phyloP scores from a whole-genome alignment of 2,329 filamentous ascomycete genomes.

The Curvularia hawaiiensis region DNA sequence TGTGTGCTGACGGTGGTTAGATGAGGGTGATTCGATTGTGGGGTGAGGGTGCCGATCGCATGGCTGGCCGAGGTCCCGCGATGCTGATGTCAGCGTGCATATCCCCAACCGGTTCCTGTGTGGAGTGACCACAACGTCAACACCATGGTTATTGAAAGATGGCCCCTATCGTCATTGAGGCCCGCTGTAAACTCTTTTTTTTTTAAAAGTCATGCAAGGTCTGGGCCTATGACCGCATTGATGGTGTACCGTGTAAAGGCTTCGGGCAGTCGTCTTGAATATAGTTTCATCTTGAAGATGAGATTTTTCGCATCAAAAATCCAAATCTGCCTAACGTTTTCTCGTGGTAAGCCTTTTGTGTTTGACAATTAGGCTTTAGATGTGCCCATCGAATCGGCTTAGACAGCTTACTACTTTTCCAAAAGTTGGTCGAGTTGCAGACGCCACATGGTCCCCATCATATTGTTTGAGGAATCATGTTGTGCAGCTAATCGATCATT shows the following conservation, averaged over 20 bases:
- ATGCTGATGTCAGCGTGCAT: constrained; percentile 18
- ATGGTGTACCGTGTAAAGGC: not conserved
- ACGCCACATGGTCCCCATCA: not conserved
- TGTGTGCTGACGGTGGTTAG: constrained; percentile 17
- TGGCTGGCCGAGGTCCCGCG: constrained; percentile 16
- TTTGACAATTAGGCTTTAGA: too few relatives aligned
- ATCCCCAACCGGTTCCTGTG: constrained; percentile 3
- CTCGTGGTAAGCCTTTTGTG: not conserved
- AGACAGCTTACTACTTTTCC: too few relatives aligned
- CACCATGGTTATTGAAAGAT: constrained; percentile 2
- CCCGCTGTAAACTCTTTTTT: not conserved
- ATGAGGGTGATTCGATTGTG: constrained; percentile 25
- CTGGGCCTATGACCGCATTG: constrained; percentile 6
- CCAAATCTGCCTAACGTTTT: not conserved
- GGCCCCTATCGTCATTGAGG: constrained; percentile 4
- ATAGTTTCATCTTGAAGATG: not conserved
- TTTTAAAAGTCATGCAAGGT: not conserved
- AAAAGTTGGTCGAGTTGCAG: not conserved
- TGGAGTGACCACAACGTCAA: constrained; percentile 10
- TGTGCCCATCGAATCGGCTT: too few relatives aligned
- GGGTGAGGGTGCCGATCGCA: constrained; percentile 21
- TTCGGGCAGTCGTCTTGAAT: not conserved
- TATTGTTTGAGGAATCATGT: not conserved
- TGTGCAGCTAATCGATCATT: not conserved
- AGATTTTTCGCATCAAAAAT: not conserved